Base-by-base conservation (phyloP, 73 alveolate genomes). In the Blepharisma japonicum region DNA sequence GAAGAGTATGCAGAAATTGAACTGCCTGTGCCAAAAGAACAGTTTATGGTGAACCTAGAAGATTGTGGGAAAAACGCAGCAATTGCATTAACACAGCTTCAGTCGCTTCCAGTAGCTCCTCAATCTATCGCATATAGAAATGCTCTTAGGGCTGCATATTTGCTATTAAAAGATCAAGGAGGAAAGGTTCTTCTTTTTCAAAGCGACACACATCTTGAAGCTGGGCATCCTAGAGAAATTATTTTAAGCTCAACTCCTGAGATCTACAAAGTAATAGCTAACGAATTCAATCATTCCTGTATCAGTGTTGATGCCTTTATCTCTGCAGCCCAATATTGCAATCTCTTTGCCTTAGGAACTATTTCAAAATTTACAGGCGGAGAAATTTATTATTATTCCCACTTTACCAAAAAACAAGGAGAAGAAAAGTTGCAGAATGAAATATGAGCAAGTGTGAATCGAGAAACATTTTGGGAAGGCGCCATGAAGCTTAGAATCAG, bases 401-500 rank as follows among this genome's bases (percentile, higher is more conserved):
- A 96, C 56, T 85, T 79, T 77, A 74, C 67, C 55, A 71, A 90
- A 18, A 68, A 78, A 55, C 49, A 56, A 45, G 86, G 68, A 66
- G 90, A 89, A 55, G 86, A 81, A 56, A 83, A 86, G 78, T 67
- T 91, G 51, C 76, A 77, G 55, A 88, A 80, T 68, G 96, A 94
- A 78, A 83, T 94, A 46, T 84, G 74, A 79, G 83, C 79, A 71
- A 71, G 83, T 23, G 78, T 94, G 68, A 84, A 91, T 9, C 77
- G 89, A 49, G 90, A 87, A 67, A 84, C 86, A 49, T 93, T 94
- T 7, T 91, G 96, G 90, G 99, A 96, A 79, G 94, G 94, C 6
- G 95, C 95, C 9, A 87, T 96, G 71, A 94, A 96, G 89, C 55
- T 93, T 50, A 88, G 99, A 61, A 79, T 87, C 38, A 90, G 98